A percentile compares a stretch with the other conserved stretches of the same genome.
Conservation (phyloP, 257 asterid species). For the Forsythia suspensa region DNA sequence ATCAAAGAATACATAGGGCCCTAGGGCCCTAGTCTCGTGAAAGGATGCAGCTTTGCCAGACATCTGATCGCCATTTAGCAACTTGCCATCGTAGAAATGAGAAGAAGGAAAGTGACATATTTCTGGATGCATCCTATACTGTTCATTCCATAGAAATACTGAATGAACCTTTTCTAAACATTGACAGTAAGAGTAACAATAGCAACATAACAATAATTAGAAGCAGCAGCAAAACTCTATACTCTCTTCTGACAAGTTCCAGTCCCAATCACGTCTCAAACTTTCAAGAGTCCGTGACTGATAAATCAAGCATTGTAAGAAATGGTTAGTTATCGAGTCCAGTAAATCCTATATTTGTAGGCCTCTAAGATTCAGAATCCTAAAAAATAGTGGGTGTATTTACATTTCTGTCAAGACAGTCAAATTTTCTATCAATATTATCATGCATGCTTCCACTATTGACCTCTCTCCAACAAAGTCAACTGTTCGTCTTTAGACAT, state of each 20-base stretch:
- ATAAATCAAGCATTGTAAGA: slow-evolving; percentile 7
- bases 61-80: slow-evolving; percentile 73
- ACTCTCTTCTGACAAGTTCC: background rate
- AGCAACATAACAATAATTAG: background rate
- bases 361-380: background rate
- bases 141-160: slow-evolving; percentile 37
- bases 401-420: background rate
- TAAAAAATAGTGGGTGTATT: background rate
- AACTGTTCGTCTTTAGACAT: background rate
- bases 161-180: slow-evolving; percentile 19
- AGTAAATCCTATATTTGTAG: background rate
- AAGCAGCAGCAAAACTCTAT: background rate
- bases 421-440: background rate
- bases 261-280: background rate
- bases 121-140: slow-evolving; percentile 99
- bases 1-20: slow-evolving; percentile 91
- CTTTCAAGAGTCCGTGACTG: background rate
- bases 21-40: slow-evolving; percentile 78
- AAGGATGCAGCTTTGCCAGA: slow-evolving; percentile 67
- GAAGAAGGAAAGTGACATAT: slow-evolving; percentile 86
- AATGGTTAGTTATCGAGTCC: background rate
- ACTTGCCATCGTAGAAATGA: slow-evolving; percentile 93
- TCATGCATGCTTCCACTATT: background rate
- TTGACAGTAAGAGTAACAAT: slow-evolving; percentile 12
- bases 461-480: background rate